Evolutionary conservation across 169 alveolate genomes (phyloP), one percentile per base, ranked within the genome.

Genomic region (Fabrea salina): DNA sequence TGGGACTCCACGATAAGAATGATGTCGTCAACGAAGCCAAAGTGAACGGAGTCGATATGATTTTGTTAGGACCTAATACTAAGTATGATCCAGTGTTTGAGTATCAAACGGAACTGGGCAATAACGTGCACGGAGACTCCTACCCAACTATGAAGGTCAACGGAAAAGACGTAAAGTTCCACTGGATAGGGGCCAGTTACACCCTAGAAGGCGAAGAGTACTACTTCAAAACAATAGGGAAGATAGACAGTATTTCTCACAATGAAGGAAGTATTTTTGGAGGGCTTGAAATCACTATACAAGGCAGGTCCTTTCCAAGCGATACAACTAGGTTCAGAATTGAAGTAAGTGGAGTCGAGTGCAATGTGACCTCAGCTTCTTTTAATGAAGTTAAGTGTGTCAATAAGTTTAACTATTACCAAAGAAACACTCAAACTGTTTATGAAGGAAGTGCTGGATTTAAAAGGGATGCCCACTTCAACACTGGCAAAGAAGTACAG

Each of bases 361-460:
- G 79, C 22, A 30, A 70, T 22, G 39, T 70, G n/a, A 35, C 43
- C 0, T 70, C 39, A 27, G 44, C 49, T 70, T 41, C 39, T 44
- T 47, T 22, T 4, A 27, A 43, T 33, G 4, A 0, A 27, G 49
- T 70, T 25, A 41, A 11, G 27, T 70, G 79, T 35, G 49, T 66
- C 25, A 70, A 59, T 30, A 44, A 41, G n/a, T 11, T 56, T 64
- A 50, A 32, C 4, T n/a, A n/a, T n/a, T 32, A 22, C 1, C 22
- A 40, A 27, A 41, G 49, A 25, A 43, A 5, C n/a, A 5, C 59
- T 3, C 37, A 22, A 16, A 50, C 43, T 50, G 16, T 27, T 0
- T 44, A 13, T 70, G 59, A 43, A 49, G 79, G 79, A 2, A 35
- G 44, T 6, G 67, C 49, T 3, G 79, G 79, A 37, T 13, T 70